Evolutionary conservation across 148 eudicot species (phyloP).

Genomic region (Oxyria digyna): DNA sequence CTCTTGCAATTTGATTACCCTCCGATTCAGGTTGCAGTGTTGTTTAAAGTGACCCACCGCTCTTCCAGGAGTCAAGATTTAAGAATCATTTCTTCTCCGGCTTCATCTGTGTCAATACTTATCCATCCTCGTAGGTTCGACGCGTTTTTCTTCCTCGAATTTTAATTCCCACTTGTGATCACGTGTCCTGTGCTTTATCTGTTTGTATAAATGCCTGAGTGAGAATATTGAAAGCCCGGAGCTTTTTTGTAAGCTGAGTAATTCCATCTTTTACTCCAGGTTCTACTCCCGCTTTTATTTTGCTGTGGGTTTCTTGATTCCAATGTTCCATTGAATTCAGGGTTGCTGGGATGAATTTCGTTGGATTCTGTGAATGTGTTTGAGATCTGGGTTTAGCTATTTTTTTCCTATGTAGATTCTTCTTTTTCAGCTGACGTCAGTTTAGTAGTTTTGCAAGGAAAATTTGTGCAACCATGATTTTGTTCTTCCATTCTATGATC

Average conservation of each 20-base stretch:
- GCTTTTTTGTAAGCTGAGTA: background rate
- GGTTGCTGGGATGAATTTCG: background rate
- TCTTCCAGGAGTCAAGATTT: slow-evolving; percentile 2
- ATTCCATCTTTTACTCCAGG: background rate
- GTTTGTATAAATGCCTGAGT: slow-evolving; percentile 6
- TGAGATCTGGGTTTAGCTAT: background rate
- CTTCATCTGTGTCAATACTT: background rate
- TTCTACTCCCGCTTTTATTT: background rate
- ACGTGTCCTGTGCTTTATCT: background rate
- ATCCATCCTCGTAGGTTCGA: background rate
- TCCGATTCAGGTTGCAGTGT: background rate
- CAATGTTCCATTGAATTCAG: background rate
- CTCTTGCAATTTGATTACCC: background rate
- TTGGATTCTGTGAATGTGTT: background rate
- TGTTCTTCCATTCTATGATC: background rate
- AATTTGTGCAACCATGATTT: background rate
- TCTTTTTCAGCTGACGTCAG: background rate
- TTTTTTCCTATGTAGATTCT: background rate
- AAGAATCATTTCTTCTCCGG: background rate
- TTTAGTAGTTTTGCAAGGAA: background rate
- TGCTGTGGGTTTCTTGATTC: background rate
- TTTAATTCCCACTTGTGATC: background rate
- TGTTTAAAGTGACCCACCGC: slow-evolving; percentile 3
- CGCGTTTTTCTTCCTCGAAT: background rate
- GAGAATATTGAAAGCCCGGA: too few species aligned